Evolutionary conservation across 2,329 filamentous ascomycete genomes (phyloP), one percentile per base, ranked within the genome.

Genomic region (Eurotiales sp.): DNA sequence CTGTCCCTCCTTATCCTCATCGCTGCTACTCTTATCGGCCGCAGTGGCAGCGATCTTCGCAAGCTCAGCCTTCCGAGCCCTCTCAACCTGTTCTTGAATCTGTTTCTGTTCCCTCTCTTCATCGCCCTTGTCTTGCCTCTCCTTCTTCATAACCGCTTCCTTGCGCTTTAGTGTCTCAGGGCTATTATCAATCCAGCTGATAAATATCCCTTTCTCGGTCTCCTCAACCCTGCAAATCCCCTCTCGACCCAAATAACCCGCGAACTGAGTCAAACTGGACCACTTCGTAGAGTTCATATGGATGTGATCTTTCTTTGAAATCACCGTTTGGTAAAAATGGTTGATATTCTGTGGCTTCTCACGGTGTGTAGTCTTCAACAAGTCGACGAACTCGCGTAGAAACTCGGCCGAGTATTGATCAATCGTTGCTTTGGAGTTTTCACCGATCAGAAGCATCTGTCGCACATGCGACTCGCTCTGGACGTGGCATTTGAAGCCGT

Each of bases 201-300:
- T 84, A 62, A 90, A 87, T 36, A 97, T 62, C 1, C 69, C 93
- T 68, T 96, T 92, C 56, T 88, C 84, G 36, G 85, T 89, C 68
- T 97, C 92, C 69, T 97, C 90, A 0, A 97, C 91, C 25, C 88
- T 78, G 61, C 89, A 95, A 41, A 96, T 84, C 0, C 92, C 88
- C 68, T 97, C 90, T 19, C 87, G 76, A 0, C 92, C 91, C 1
- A 99, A 73, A 62, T 88, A 76, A 64, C 96, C 95, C 12, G 88
- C 89, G 65, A 96, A 95, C 61, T 97, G 90, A 2, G 90, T 92
- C 60, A 99, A 72, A 49, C 83, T 88, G 3, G 85, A 82, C 90
- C 90, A 97, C 62, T 86, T 86, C 0, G 93, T 97, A 7, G 90
- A 79, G 69, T 96, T 96, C 87, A 97, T 90, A 66, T 97, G 93